Evolutionary conservation across 2,329 filamentous ascomycete species (phyloP).

Genomic region (Paecilomyces sp.): DNA sequence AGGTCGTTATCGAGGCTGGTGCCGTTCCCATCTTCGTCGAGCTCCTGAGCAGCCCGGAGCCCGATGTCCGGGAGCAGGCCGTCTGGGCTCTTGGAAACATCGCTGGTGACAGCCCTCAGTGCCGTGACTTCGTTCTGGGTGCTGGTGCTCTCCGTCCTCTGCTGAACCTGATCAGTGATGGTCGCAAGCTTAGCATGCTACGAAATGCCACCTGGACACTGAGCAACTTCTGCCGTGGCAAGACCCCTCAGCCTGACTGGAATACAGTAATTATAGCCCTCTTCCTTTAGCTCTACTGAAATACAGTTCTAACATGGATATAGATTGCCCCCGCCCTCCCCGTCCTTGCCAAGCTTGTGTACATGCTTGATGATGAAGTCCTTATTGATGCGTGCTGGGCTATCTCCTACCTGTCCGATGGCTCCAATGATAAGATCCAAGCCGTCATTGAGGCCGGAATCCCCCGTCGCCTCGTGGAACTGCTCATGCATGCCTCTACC

Average conservation of each 20-base stretch:
- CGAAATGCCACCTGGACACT: slow-evolving; percentile 98
- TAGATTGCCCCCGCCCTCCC: slow-evolving; percentile 92
- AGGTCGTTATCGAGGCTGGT: slow-evolving; percentile 96
- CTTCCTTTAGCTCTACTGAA: neutral
- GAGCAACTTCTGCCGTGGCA: slow-evolving; percentile 99
- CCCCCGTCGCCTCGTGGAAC: slow-evolving; percentile 88
- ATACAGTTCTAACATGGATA: slow-evolving; percentile 13
- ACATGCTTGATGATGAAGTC: slow-evolving; percentile 96
- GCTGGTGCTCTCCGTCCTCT: slow-evolving; percentile 88
- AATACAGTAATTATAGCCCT: slow-evolving; percentile 63
- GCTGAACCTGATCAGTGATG: slow-evolving; percentile 84
- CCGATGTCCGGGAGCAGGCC: slow-evolving; percentile 94
- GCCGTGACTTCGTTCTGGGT: slow-evolving; percentile 91
- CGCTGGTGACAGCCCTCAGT: slow-evolving; percentile 94
- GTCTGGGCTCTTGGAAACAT: slow-evolving; percentile 99
- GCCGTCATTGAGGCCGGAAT: slow-evolving; percentile 98
- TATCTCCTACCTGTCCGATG: slow-evolving; percentile 96
- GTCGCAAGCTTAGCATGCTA: slow-evolving; percentile 98
- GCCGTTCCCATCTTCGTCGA: slow-evolving; percentile 98
- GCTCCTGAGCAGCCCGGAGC: slow-evolving; percentile 88
- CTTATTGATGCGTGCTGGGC: slow-evolving; percentile 99
- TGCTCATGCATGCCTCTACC: slow-evolving; percentile 96
- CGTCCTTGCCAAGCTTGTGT: slow-evolving; percentile 93
- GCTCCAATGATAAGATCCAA: slow-evolving; percentile 98
- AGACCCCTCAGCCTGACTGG: slow-evolving; percentile 98